These are phyloP conservation scores for Rhizomucor pusillus DNA, from an alignment of 371 early-diverging fungal species.

Conservation along the genomic window DNA sequence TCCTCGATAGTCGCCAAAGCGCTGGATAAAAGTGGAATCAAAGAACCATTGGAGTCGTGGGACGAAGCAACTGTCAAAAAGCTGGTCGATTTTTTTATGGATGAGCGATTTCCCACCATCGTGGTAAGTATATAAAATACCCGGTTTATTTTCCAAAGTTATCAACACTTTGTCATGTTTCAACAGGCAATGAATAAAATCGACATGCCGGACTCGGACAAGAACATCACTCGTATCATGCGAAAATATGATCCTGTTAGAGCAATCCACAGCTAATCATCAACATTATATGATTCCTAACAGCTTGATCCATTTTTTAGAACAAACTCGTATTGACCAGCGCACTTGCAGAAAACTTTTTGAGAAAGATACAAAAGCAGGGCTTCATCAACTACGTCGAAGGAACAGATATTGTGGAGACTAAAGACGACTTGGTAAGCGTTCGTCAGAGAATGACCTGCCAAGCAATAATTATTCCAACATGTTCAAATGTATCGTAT, in stretches of 20 bases:
- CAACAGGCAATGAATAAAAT: slow-evolving; percentile 73
- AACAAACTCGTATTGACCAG: slow-evolving; percentile 67
- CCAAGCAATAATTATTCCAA: too few relatives aligned
- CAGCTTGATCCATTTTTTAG: slow-evolving; percentile 9
- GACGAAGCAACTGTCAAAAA: slow-evolving; percentile 49
- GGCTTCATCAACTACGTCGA: slow-evolving; percentile 62
- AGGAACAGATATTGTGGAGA: slow-evolving; percentile 66
- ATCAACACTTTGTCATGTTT: neutral
- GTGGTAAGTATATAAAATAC: slow-evolving; percentile 24
- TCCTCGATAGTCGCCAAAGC: slow-evolving; percentile 47
- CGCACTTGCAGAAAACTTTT: slow-evolving; percentile 76
- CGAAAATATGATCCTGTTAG: slow-evolving; percentile 61
- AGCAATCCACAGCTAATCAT: too few relatives aligned
- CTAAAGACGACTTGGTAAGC: slow-evolving; percentile 50
- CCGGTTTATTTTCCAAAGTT: neutral
- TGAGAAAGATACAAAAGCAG: slow-evolving; percentile 70
- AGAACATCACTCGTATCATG: slow-evolving; percentile 74
- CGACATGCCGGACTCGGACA: slow-evolving; percentile 77
- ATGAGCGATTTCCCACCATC: slow-evolving; percentile 77
- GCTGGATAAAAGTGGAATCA: slow-evolving; percentile 54
- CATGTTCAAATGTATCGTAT: neutral
- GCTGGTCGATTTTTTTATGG: slow-evolving; percentile 68
- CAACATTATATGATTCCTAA: neutral
- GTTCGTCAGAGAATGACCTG: too few relatives aligned
- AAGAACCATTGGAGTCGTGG: slow-evolving; percentile 62